Base-by-base conservation (phyloP, 257 asterid species). In the Gardenia jasminoides region DNA sequence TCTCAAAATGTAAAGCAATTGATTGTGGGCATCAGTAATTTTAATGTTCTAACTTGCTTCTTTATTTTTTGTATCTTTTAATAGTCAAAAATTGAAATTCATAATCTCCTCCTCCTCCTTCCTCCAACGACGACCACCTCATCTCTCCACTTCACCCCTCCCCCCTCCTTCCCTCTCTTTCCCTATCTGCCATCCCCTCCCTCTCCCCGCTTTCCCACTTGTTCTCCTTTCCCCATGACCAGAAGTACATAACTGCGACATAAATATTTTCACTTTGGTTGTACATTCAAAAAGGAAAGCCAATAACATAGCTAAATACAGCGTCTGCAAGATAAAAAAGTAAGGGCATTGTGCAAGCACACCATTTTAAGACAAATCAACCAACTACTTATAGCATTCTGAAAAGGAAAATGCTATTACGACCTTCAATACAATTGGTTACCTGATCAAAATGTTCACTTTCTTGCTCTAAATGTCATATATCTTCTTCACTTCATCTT, bases 391-490 rank as follows among this genome's bases (percentile, higher is more conserved):
- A 17, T 11, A 28, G 10, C 56, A 28, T 2, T n/a, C 5, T 13
- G 36, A 30, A 36, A 16, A 7, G 65, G 39, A 6, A 59, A 64
- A 72, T 6, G 47, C 3, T 28, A 50, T 7, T 1, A n/a, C 17
- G 24, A 33, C 3, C 24, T 19, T 67, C 7, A 41, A 56, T 44
- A 15, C 6, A 10, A 62, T 17, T 15, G 61, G n/a, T n/a, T 76
- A 81, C 88, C 88, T 81, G 83, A 84, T 84, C 77, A 84, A 69
- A 22, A n/a, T n/a, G n/a, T n/a, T 84, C 39, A 84, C 88, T 79
- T 84, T 81, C 85, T 84, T 81, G 16, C 85, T 84, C 83, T 81
- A 83, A 59, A 84, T 84, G 70, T 81, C 88, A 1, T 84, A 84
- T 85, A 84, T 81, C 80, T 84, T 84, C 80, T 81, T 84, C 66